phyloP scores from a whole-genome alignment of 208 protist species.

The Leishmania martiniquensis region DNA sequence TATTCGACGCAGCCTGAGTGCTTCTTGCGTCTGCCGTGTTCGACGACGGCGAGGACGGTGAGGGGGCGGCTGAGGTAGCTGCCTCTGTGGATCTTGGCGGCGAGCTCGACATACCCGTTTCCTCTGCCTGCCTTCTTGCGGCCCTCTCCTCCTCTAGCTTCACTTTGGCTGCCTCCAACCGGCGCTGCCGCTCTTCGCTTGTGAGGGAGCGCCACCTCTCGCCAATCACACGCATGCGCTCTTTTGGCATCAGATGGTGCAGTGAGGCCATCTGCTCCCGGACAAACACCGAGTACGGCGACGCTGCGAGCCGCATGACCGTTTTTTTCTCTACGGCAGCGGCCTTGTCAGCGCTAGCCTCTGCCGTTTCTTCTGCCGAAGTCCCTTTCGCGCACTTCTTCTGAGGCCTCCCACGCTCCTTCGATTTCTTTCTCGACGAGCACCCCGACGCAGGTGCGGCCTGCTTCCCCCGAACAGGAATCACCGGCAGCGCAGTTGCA shows the following conservation, averaged over 20 bases:
- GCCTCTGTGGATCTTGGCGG: not conserved
- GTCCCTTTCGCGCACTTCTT: slow-evolving; percentile 2
- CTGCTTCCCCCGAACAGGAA: slow-evolving; percentile 24
- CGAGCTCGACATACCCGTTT: not conserved
- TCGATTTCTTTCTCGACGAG: slow-evolving; percentile 9
- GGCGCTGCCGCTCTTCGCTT: slow-evolving; percentile 28
- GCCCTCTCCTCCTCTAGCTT: slow-evolving; percentile 8
- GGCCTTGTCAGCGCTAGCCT: not conserved
- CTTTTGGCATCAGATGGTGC: slow-evolving; percentile 40
- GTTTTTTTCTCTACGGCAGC: not conserved
- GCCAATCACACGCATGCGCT: slow-evolving; percentile 62
- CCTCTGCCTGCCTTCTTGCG: not conserved
- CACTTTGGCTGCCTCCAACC: slow-evolving; percentile 6
- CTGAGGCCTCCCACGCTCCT: not conserved
- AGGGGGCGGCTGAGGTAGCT: not conserved
- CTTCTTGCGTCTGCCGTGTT: not conserved
- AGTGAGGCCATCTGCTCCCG: slow-evolving; percentile 70
- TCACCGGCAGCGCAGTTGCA: slow-evolving; percentile 8
- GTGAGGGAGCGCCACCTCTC: slow-evolving; percentile 57
- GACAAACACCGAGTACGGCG: slow-evolving; percentile 67
- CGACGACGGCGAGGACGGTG: not conserved
- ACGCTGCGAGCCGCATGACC: slow-evolving; percentile 1
- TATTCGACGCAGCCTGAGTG: too few species aligned
- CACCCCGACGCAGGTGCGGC: not conserved
- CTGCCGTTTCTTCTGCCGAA: not conserved